A percentile compares a stretch with the other conserved stretches of the same genome.
These are phyloP conservation scores for Pogostemon cablin DNA, from an alignment of 257 asterid species.

Conservation along the genomic window DNA sequence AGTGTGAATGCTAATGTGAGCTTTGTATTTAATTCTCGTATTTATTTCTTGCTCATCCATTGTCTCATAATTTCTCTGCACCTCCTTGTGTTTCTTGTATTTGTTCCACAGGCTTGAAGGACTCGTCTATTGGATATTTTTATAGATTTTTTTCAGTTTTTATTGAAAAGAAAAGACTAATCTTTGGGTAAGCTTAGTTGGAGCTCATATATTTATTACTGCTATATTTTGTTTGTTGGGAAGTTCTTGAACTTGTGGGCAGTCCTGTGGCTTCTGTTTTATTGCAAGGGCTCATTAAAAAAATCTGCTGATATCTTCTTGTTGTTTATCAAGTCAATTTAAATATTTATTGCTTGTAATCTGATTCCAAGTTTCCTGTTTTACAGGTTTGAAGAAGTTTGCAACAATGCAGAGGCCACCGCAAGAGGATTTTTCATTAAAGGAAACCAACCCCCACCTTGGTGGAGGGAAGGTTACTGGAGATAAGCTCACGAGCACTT, in stretches of 20 bases:
- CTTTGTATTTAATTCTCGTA: not conserved
- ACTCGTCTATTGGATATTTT: conserved; percentile 37
- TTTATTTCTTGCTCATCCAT: not conserved
- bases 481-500: conserved; percentile 71
- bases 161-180: not conserved
- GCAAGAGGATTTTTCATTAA: conserved; percentile 56
- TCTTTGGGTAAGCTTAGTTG: not conserved
- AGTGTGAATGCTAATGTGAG: not conserved
- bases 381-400: conserved; percentile 36
- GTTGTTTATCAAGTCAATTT: conserved; percentile 7
- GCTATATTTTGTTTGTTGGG: conserved; percentile 9
- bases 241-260: not conserved
- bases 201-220: not conserved
- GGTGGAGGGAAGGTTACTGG: conserved; percentile 76
- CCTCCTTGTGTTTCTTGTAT: not conserved
- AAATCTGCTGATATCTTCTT: conserved; percentile 2
- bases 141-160: conserved; percentile 26
- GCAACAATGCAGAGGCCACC: conserved; percentile 63
- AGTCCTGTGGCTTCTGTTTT: not conserved
- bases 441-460: conserved; percentile 67
- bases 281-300: not conserved
- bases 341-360: not conserved
- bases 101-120: conserved; percentile 44
- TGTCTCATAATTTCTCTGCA: not conserved
- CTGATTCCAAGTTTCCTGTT: not conserved